Base-by-base conservation (phyloP, 805 yeast genomes). In the Wickerhamiella alocasiicola region DNA sequence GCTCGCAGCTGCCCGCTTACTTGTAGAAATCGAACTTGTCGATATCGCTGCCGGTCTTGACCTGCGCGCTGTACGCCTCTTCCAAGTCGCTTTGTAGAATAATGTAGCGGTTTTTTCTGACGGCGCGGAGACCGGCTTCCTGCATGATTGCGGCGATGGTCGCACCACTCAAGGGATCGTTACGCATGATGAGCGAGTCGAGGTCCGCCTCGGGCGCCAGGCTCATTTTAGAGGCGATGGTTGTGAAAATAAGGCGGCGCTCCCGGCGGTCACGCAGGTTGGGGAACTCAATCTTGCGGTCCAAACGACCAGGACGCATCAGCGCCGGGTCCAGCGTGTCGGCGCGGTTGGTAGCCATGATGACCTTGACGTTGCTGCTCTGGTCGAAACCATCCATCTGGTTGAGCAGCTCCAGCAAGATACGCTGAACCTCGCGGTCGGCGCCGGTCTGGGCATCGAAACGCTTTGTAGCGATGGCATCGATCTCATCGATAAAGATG, bases 301-400 rank as follows among this genome's bases (percentile, higher is more conserved):
- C 99, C 60, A 91, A 72, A 67, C 99, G 81, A 51, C 99, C 99
- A 15, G 98, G 96, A 67, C 99, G 81, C 61, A 91, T 74, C 52
- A 91, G 69, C 9, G 99, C 99, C 4, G 99, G 99, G 64, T 91
- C 99, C 52, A 91, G 73, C 2, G 98, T 91, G 59, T 91, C 99
- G n/a, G 95, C 95, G 66, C 99, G 81, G 65, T 91, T 91, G 9
- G 99, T 91, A 31, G 99, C 98, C 99, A 91, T 91, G 49, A 91
- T 91, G 27, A 91, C 96, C 67, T 91, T 91, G 40, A 91, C 98
- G 48, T 85, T 87, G 5, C 95, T 76, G 1, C 81, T 67, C 66
- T 91, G 98, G 59, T 91, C 99, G 54, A 91, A 91, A 38, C 99
- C 99, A 64, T 91, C 99, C 99, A 91, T 91, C 66, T 91, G 99